These are phyloP conservation scores for Xylariaceae sp. DNA, from an alignment of 2,329 filamentous ascomycete genomes.

Conservation along the genomic window DNA sequence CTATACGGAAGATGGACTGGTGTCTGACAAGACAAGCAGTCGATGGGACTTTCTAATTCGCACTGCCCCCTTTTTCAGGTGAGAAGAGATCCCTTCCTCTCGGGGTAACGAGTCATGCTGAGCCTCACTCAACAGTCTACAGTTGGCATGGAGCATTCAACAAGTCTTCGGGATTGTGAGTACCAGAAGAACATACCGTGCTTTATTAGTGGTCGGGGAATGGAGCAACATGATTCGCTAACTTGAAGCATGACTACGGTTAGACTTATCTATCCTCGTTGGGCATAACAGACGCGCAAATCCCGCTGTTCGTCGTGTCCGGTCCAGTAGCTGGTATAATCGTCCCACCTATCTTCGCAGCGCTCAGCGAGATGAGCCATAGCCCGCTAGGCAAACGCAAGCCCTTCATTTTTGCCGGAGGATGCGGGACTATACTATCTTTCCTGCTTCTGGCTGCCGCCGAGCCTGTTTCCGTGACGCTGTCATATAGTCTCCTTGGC, in stretches of 20 bases:
- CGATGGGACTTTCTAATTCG: not conserved
- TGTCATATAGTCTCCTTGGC: not conserved
- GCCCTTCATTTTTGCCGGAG: conserved; percentile 3
- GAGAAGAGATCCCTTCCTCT: not conserved
- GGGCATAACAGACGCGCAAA: conserved; percentile 1
- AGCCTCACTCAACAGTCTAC: not conserved
- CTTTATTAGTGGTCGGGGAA: not conserved
- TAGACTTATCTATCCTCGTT: conserved; percentile 1
- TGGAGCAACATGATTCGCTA: not conserved
- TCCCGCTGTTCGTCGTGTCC: conserved; percentile 3
- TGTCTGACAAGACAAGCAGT: not conserved
- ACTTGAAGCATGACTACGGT: not conserved
- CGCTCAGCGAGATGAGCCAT: conserved; percentile 1
- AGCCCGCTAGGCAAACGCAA: not conserved
- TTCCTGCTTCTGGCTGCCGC: conserved; percentile 1
- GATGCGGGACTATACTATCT: conserved; percentile 1
- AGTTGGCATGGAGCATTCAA: conserved; percentile 3
- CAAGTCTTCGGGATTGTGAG: conserved; percentile 5
- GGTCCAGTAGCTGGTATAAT: conserved; percentile 3
- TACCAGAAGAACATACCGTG: not conserved
- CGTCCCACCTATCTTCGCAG: conserved; percentile 1
- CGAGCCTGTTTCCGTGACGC: not conserved
- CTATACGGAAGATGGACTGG: not conserved
- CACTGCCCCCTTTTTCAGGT: conserved; percentile 3
- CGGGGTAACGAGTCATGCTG: not conserved